Percentiles rank a stretch among this genome's conserved stretches.
Evolutionary conservation across 2,329 filamentous ascomycete species (phyloP).

Genomic region (Harringtonia aguacate): DNA sequence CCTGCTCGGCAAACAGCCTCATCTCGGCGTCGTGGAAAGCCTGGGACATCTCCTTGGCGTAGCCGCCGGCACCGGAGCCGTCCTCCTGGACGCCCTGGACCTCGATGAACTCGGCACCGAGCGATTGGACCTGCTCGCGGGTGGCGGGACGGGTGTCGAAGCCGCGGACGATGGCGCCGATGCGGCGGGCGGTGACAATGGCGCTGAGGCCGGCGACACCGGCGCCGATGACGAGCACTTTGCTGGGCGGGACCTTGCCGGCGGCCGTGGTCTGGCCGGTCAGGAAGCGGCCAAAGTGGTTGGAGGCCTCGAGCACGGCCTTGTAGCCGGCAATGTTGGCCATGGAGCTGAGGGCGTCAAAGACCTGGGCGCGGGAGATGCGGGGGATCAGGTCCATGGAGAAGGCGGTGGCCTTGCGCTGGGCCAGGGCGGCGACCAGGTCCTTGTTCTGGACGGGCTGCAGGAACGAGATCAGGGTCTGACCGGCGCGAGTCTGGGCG

Average conservation of each 20-base stretch:
- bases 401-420: conserved; percentile 63
- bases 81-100: conserved; percentile 70
- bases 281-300: conserved; percentile 78
- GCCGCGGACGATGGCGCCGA: conserved; percentile 81
- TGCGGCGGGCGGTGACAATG: conserved; percentile 73
- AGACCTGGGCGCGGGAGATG: conserved; percentile 79
- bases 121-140: conserved; percentile 79
- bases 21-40: conserved; percentile 90
- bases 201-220: conserved; percentile 83
- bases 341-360: conserved; percentile 86
- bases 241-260: conserved; percentile 81
- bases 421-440: conserved; percentile 62
- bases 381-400: conserved; percentile 91
- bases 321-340: conserved; percentile 93
- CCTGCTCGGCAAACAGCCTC: conserved; percentile 84
- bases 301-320: conserved; percentile 79
- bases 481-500: conserved; percentile 53
- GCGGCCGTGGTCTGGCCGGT: conserved; percentile 87
- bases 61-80: conserved; percentile 73
- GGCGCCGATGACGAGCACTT: conserved; percentile 81
- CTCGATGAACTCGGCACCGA: conserved; percentile 84
- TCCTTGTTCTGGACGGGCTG: conserved; percentile 73
- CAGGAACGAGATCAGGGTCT: conserved; percentile 72
- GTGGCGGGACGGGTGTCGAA: conserved; percentile 88
- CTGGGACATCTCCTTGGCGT: conserved; percentile 90